A percentile compares a stretch with the other conserved stretches of the same genome.
phyloP scores from a whole-genome alignment of 345 rosid species.

The Cardamine occulta region DNA sequence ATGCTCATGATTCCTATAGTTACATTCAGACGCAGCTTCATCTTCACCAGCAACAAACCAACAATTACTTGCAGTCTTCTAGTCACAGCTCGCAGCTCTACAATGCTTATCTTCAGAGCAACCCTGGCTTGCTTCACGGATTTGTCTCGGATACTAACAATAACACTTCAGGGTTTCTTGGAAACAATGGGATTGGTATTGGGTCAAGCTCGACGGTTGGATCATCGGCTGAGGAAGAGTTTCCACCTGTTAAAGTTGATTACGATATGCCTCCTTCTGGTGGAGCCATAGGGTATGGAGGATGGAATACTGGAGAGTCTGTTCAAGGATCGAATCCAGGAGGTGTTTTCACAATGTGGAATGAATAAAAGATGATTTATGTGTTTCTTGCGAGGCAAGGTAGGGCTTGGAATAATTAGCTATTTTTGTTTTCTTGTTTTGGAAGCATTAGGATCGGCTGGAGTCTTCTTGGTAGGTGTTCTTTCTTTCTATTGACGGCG shows the following conservation, averaged over 20 bases:
- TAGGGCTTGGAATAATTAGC: conserved; percentile 17
- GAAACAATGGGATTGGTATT: conserved; percentile 60
- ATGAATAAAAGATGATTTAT: conserved; percentile 48
- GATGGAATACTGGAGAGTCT: conserved; percentile 73
- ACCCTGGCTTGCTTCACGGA: conserved; percentile 74
- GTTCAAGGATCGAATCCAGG: conserved; percentile 77
- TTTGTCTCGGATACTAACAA: conserved; percentile 56
- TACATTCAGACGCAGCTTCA: conserved; percentile 85
- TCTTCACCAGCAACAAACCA: conserved; percentile 58
- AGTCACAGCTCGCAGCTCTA: conserved; percentile 63
- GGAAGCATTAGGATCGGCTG: conserved; percentile 26
- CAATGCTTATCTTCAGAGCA: conserved; percentile 68
- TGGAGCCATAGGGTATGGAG: conserved; percentile 57
- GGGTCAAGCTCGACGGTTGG: conserved; percentile 55
- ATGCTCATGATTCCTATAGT: conserved; percentile 59
- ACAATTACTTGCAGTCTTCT: conserved; percentile 50
- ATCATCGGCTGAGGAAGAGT: conserved; percentile 60
- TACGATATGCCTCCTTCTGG: conserved; percentile 69
- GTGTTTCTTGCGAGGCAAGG: conserved; percentile 34
- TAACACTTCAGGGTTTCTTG: conserved; percentile 57
- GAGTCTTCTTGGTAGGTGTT: conserved; percentile 28
- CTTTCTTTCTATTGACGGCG: conserved; percentile 28
- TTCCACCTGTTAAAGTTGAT: conserved; percentile 75
- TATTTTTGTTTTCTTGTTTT: conserved; percentile 15
- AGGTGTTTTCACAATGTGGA: conserved; percentile 88